These are phyloP conservation scores for Sclerotinia minor DNA, from an alignment of 2,329 filamentous ascomycete genomes.

Conservation along the genomic window DNA sequence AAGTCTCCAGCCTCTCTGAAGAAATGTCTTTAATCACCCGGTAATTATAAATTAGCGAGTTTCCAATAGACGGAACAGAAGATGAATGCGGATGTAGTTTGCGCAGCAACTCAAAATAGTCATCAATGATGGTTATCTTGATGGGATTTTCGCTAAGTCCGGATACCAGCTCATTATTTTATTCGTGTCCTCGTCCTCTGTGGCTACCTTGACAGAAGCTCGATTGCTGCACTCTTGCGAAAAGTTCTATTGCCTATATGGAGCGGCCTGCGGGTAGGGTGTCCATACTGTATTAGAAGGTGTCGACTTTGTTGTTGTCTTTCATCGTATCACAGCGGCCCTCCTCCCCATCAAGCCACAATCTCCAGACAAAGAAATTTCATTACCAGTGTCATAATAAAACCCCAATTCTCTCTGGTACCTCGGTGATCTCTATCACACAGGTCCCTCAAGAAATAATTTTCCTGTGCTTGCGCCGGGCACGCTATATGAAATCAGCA, in stretches of 20 bases:
- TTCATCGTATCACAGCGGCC: not conserved
- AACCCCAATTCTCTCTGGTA: not conserved
- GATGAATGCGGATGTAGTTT: not conserved
- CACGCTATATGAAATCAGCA: not conserved
- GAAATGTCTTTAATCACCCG: not conserved
- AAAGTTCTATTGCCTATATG: not conserved
- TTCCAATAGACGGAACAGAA: not conserved
- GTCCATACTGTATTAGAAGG: not conserved
- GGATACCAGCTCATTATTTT: not conserved
- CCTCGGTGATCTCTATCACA: not conserved
- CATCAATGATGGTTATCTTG: not conserved
- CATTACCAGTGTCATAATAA: not conserved
- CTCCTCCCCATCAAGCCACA: not conserved
- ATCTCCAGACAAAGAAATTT: not conserved
- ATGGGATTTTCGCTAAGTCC: too few species aligned
- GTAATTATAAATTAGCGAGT: not conserved
- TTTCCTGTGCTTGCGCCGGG: not conserved
- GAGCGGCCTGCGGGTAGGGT: not conserved
- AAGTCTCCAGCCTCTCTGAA: not conserved
- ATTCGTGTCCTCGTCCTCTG: not conserved
- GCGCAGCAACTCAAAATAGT: not conserved
- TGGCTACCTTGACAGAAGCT: not conserved
- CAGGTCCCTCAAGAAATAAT: not conserved
- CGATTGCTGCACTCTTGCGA: not conserved
- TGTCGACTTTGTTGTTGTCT: not conserved